Percentiles rank a stretch among this genome's conserved stretches.
phyloP scores from a whole-genome alignment of 257 asterid species.

The Gardenia jasminoides region DNA sequence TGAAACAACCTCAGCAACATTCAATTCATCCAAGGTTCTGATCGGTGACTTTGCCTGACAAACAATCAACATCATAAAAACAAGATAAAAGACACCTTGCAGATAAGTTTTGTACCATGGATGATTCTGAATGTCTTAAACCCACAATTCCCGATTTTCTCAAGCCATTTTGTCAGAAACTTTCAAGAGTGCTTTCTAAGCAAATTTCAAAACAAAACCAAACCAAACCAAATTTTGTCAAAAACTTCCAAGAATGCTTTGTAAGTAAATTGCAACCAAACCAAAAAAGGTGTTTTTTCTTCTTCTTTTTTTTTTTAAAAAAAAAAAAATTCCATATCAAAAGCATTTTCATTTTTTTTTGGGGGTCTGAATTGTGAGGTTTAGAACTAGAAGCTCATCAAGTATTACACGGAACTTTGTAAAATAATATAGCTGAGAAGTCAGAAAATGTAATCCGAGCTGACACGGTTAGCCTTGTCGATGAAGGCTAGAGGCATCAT shows the following conservation, averaged over 20 bases:
- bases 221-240: neutral
- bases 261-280: neutral
- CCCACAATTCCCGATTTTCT: neutral
- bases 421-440: neutral
- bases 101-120: neutral
- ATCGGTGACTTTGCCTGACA: constrained; percentile 92
- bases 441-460: neutral
- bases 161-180: neutral
- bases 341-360: too few relatives aligned
- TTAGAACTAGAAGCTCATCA: neutral
- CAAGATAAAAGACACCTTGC: neutral
- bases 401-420: neutral
- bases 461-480: neutral
- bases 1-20: constrained; percentile 64
- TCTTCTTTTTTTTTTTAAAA: too few relatives aligned
- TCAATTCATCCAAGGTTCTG: constrained; percentile 73
- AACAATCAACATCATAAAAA: constrained; percentile 17
- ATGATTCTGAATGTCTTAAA: neutral
- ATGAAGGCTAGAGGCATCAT: neutral
- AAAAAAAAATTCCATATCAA: neutral
- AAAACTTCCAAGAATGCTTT: neutral
- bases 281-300: neutral
- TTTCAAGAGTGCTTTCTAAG: neutral
- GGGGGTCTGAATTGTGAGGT: neutral
- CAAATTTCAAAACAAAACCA: neutral